Percentiles rank a stretch among this genome's conserved stretches.
Evolutionary conservation across 306 rosid genomes (phyloP).

Genomic region (Purshia tridentata): DNA sequence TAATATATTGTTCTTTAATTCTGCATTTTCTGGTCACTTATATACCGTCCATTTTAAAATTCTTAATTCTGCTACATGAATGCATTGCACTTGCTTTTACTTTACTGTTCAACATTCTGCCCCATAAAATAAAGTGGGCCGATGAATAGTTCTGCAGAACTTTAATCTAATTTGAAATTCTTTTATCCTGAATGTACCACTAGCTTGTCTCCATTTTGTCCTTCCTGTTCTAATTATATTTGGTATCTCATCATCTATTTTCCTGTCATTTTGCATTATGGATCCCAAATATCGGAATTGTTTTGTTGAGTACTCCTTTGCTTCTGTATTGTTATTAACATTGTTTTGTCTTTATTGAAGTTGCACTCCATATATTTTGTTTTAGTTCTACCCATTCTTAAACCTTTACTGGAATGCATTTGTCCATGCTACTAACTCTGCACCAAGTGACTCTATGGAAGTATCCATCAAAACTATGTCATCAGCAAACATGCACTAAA

Average conservation of each 20-base stretch:
- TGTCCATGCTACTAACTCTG: neutral
- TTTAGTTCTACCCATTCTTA: neutral
- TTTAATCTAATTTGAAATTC: neutral
- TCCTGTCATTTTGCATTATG: too few species aligned
- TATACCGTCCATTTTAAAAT: neutral
- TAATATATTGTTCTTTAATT: neutral
- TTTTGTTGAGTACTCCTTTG: neutral
- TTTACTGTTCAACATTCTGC: neutral
- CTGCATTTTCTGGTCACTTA: neutral
- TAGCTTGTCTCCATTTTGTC: neutral
- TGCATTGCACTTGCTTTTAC: neutral
- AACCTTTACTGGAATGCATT: too few species aligned
- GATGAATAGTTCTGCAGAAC: neutral
- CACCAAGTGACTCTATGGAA: neutral
- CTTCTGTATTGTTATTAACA: neutral
- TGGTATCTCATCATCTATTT: too few species aligned
- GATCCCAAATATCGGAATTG: neutral
- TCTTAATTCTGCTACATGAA: neutral
- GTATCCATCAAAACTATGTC: neutral
- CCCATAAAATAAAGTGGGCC: neutral
- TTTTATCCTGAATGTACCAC: neutral
- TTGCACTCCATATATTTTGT: too few species aligned
- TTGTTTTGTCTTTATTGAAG: neutral
- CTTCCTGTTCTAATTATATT: neutral
- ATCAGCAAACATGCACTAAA: neutral